phyloP scores from a whole-genome alignment of 2,329 filamentous ascomycete genomes.

The Diatrype stigma region DNA sequence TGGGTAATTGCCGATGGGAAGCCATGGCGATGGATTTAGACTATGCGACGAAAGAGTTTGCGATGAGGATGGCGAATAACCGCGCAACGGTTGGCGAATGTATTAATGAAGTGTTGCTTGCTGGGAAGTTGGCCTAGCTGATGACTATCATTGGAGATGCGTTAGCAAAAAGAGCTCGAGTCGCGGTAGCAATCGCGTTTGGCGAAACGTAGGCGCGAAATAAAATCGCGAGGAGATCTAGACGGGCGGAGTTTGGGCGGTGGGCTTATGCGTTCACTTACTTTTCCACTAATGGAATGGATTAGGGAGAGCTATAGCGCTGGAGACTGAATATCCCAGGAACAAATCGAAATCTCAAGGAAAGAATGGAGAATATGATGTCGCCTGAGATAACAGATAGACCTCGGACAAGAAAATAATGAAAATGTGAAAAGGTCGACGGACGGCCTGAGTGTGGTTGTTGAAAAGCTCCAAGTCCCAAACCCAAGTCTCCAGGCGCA shows the following conservation, averaged over 20 bases:
- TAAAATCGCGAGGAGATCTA: background rate
- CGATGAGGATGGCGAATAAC: slow-evolving; percentile 2
- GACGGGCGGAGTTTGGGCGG: background rate
- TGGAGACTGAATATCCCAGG: background rate
- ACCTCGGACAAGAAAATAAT: background rate
- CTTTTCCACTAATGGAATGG: background rate
- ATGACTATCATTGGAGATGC: background rate
- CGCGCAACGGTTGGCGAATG: background rate
- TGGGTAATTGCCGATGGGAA: slow-evolving; percentile 48
- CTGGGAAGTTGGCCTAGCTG: background rate
- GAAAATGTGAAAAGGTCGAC: background rate
- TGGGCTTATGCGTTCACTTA: background rate
- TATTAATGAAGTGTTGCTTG: background rate
- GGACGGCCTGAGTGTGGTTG: background rate
- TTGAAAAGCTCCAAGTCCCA: background rate
- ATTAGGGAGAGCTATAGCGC: background rate
- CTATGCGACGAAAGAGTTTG: slow-evolving; percentile 14
- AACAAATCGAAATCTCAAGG: background rate
- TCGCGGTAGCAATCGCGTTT: background rate
- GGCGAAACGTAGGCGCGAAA: background rate
- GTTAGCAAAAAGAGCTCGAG: background rate
- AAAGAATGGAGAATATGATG: background rate
- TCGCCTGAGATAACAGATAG: too few relatives aligned
- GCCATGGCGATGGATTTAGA: slow-evolving; percentile 30
- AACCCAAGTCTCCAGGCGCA: background rate